Evolutionary conservation across 2,329 filamentous ascomycete genomes (phyloP), one percentile per base, ranked within the genome.

Genomic region (Ophiognomonia clavigignenti-juglandacearum): DNA sequence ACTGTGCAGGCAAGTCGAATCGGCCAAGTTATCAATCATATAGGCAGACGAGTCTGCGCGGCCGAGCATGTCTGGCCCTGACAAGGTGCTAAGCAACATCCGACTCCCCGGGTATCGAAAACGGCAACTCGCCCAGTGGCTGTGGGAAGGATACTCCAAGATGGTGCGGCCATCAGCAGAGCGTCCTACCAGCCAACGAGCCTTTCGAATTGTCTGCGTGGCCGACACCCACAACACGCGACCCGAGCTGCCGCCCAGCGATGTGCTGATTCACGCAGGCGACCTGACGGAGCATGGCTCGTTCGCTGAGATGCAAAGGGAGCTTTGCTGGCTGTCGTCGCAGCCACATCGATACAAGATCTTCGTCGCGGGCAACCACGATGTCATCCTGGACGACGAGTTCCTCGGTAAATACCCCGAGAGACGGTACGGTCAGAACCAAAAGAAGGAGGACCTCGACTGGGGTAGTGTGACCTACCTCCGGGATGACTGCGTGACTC

Each of bases 261-360:
- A 71, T 48, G 54, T 71, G 4, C 61, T 71, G 6, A 59, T 71
- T 43, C 68, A 72, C 47, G 67, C 68, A 9, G 68, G 68, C 14
- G 66, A 71, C 47, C 58, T 71, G 16, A 69, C 64, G 1, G 56
- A 67, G 31, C 56, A 58, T 20, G 68, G 69, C 2, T 64, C 64
- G 0, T 63, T 66, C 43, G 54, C 54, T 0, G 69, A 73, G 50
- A 50, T 73, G 4, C 61, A 68, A 47, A 55, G 57, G 1, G 58
- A 62, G 37, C 39, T 70, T 10, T 36, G 37, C 14, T 71, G 67
- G 67, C 54, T 71, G 2, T 51, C 55, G 0, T 23, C 54, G 0
- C 63, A 64, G 43, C 56, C 64, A 4, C 66, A 69, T 47, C 43
- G 45, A 6, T 48, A 65, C 55, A 69, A 69, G 51, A 56, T 69